Conservation (phyloP, 2,329 filamentous ascomycete genomes). For the Colletotrichum karsti region DNA sequence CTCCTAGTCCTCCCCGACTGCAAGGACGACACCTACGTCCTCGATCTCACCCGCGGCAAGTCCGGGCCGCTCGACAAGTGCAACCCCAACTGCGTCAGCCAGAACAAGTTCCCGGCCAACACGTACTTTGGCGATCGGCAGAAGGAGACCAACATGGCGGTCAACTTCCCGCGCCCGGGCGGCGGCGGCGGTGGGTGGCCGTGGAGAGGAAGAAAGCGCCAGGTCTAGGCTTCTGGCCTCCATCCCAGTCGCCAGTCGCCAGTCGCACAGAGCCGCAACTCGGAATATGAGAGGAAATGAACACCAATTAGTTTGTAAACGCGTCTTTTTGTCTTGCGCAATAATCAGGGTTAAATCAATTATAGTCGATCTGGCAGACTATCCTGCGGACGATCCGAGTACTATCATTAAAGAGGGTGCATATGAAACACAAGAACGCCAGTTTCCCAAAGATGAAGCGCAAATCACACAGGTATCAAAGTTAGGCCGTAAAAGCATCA, state of each 20-base stretch:
- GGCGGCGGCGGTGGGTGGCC: not conserved
- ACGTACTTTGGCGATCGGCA: conserved; percentile 28
- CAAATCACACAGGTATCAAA: conserved; percentile 17
- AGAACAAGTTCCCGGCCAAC: conserved; percentile 27
- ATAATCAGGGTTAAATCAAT: not conserved
- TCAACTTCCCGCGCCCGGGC: conserved; percentile 6
- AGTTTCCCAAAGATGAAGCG: not conserved
- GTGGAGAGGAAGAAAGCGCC: not conserved
- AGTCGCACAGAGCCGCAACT: too few species aligned
- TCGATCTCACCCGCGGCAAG: conserved; percentile 26
- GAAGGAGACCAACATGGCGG: conserved; percentile 22
- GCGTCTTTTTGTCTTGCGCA: too few species aligned
- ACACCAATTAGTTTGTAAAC: too few species aligned
- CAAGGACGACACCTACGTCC: conserved; percentile 26
- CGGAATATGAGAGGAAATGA: too few species aligned
- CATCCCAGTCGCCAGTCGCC: too few species aligned
- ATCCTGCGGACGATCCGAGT: not conserved
- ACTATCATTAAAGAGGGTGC: not conserved
- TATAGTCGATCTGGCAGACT: not conserved
- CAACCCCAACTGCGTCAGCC: conserved; percentile 29
- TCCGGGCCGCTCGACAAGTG: conserved; percentile 29
- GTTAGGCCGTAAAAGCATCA: not conserved
- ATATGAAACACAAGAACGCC: not conserved
- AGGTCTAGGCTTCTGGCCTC: not conserved
- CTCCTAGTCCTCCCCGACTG: conserved; percentile 27